These are phyloP conservation scores for Fonsecaea nubica DNA, from an alignment of 2,329 filamentous ascomycete species.

Conservation along the genomic window DNA sequence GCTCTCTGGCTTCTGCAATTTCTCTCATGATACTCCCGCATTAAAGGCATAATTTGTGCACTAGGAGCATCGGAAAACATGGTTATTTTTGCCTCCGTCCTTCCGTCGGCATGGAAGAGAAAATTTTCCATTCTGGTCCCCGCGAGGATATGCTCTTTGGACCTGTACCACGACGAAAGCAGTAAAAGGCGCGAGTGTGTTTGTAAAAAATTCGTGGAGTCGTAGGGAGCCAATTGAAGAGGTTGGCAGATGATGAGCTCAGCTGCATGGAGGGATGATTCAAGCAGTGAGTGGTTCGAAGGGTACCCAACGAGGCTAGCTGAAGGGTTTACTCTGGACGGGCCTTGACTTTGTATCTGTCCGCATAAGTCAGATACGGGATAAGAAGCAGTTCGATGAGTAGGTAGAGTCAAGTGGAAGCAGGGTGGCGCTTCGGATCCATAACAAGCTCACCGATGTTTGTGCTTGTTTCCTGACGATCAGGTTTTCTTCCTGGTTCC, in stretches of 20 bases:
- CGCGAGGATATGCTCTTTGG: neutral
- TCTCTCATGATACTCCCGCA: neutral
- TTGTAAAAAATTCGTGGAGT: slow-evolving; percentile 1
- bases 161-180: neutral
- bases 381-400: neutral
- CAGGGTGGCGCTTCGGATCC: neutral
- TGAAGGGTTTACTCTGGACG: slow-evolving; percentile 1
- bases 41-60: slow-evolving; percentile 18
- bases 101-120: neutral
- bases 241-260: slow-evolving; percentile 13
- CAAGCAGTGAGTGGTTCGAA: slow-evolving; percentile 4
- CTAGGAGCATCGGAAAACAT: neutral
- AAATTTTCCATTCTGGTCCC: neutral
- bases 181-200: slow-evolving; percentile 20
- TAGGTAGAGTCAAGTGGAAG: neutral
- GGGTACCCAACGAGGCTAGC: slow-evolving; percentile 17
- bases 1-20: neutral
- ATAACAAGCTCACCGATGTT: slow-evolving; percentile 1
- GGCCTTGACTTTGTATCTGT: neutral
- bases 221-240: slow-evolving; percentile 9
- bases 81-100: neutral
- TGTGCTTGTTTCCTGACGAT: neutral
- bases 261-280: slow-evolving; percentile 17
- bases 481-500: neutral
- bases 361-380: slow-evolving; percentile 2